Conservation (phyloP, 805 yeast genomes). For the Wickerhamiella occidentalis region DNA sequence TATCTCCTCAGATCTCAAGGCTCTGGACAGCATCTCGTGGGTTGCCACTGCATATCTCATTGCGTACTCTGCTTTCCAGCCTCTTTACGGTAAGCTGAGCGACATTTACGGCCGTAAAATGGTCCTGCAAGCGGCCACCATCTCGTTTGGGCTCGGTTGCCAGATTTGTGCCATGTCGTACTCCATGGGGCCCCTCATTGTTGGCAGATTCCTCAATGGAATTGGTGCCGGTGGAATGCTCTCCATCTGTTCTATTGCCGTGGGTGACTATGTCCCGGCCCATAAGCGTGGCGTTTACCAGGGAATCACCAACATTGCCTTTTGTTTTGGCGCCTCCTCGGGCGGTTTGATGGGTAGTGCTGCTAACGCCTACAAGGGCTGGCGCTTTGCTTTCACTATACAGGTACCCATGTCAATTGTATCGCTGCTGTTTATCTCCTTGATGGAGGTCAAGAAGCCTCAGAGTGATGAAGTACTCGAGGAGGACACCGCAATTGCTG, state of each 20-base stretch:
- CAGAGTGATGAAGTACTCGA: too few species aligned
- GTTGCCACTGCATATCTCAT: conserved; percentile 60
- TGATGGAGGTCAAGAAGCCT: conserved; percentile 14
- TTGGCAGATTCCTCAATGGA: conserved; percentile 71
- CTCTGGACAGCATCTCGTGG: conserved; percentile 46
- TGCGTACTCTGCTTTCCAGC: conserved; percentile 63
- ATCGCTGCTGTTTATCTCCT: conserved; percentile 27
- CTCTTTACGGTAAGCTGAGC: conserved; percentile 56
- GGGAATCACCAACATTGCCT: conserved; percentile 67
- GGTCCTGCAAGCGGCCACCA: conserved; percentile 33
- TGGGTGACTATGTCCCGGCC: conserved; percentile 64
- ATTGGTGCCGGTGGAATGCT: conserved; percentile 87
- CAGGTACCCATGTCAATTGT: conserved; percentile 34
- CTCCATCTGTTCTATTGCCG: conserved; percentile 59
- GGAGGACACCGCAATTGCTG: conserved; percentile 10
- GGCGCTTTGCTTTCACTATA: conserved; percentile 41
- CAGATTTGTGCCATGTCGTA: conserved; percentile 41
- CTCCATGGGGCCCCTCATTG: conserved; percentile 46
- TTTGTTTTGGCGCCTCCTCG: conserved; percentile 61
- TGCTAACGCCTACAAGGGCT: conserved; percentile 39
- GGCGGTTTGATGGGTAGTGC: conserved; percentile 49
- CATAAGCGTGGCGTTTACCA: conserved; percentile 71
- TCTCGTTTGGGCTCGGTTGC: conserved; percentile 38
- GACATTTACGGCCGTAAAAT: conserved; percentile 39
- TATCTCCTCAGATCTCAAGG: conserved; percentile 48